Evolutionary conservation across 1,139 yeast species (phyloP).

Genomic region (Pichia sp.): DNA sequence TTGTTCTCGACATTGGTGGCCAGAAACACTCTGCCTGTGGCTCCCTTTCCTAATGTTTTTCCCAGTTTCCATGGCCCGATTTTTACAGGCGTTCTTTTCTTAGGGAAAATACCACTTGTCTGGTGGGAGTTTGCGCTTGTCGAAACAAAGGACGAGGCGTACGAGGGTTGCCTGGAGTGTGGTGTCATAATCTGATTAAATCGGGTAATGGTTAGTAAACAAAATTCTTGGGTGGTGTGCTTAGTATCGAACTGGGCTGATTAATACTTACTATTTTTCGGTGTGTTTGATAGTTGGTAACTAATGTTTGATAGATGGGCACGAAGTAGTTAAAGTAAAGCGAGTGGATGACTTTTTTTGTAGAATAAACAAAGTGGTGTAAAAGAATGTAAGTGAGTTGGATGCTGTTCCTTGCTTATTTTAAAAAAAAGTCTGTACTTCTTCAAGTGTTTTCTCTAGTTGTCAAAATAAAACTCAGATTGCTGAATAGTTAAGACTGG

Average conservation of each 20-base stretch:
- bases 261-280: too few relatives aligned
- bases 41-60: slow-evolving; percentile 89
- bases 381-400: neutral
- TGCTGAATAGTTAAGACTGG: neutral
- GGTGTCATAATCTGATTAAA: neutral
- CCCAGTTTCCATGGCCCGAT: slow-evolving; percentile 97
- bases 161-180: slow-evolving; percentile 33
- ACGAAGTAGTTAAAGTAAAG: neutral
- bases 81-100: slow-evolving; percentile 50
- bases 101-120: slow-evolving; percentile 33
- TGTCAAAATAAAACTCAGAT: neutral
- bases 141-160: slow-evolving; percentile 33
- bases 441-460: neutral
- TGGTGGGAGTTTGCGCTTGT: slow-evolving; percentile 25
- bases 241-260: too few relatives aligned
- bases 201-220: neutral
- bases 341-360: neutral
- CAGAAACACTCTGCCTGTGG: slow-evolving; percentile 88
- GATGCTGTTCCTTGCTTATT: neutral
- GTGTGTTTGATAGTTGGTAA: too few relatives aligned
- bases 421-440: neutral
- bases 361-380: neutral
- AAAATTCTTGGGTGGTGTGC: too few relatives aligned
- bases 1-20: slow-evolving; percentile 85
- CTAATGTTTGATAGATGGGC: neutral